These are phyloP conservation scores for Leccinum incarnatum DNA, from an alignment of 768 basidiomycete species.

Conservation along the genomic window DNA sequence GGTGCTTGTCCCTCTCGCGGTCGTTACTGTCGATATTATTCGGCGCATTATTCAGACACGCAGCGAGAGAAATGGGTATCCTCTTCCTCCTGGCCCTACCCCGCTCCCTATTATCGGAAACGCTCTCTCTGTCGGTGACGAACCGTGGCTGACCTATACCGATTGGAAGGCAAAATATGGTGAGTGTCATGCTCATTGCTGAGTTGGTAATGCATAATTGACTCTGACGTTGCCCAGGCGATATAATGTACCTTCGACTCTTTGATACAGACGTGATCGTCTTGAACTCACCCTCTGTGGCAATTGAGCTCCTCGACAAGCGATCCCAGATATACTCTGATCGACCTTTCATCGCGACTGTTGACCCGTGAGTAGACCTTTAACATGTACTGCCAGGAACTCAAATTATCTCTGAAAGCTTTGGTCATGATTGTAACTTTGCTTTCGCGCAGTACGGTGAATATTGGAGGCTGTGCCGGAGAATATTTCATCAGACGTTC, in stretches of 20 bases:
- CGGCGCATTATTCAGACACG: background rate
- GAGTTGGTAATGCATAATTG: background rate
- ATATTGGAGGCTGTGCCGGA: slow-evolving; percentile 5
- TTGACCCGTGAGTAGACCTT: background rate
- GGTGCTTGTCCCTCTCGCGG: background rate
- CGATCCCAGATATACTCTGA: slow-evolving; percentile 3
- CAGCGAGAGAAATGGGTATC: background rate
- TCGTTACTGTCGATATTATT: background rate
- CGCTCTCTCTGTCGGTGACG: background rate
- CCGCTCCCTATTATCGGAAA: background rate
- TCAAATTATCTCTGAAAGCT: background rate
- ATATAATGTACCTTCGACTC: background rate
- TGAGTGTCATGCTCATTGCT: background rate
- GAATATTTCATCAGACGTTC: slow-evolving; percentile 21
- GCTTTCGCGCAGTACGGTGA: background rate
- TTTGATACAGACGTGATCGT: background rate
- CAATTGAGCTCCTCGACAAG: background rate
- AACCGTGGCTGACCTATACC: background rate
- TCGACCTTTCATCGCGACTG: background rate
- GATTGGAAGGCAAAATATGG: background rate
- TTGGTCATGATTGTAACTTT: background rate
- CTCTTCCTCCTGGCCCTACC: background rate
- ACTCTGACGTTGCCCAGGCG: background rate
- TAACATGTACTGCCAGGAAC: too few relatives aligned
- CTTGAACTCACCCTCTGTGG: background rate